Conservation (phyloP, 164 flowering plant genomes). For the Nelumbo lutea region DNA sequence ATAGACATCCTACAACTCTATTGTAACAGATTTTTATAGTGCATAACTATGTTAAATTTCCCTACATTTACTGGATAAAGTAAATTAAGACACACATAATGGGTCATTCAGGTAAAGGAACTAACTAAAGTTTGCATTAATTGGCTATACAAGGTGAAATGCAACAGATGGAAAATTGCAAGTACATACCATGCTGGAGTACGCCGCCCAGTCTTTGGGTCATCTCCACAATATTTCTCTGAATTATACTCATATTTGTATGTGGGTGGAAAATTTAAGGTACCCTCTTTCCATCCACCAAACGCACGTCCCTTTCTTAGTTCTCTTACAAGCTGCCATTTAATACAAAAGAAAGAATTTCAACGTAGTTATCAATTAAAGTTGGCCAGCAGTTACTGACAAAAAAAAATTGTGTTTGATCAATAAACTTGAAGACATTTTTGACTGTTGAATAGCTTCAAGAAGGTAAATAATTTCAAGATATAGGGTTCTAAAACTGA, state of each 20-base stretch:
- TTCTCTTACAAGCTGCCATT: slow-evolving; percentile 60
- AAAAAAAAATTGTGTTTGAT: no score
- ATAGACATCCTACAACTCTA: no score
- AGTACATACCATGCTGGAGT: slow-evolving; percentile 85
- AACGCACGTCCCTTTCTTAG: slow-evolving; percentile 75
- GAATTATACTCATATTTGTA: slow-evolving; percentile 84
- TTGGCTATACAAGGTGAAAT: not conserved
- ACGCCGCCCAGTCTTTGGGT: slow-evolving; percentile 78
- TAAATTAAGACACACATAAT: no score
- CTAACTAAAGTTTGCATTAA: no score
- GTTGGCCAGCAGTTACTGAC: not conserved
- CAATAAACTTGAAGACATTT: no score
- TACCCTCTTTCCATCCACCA: slow-evolving; percentile 95
- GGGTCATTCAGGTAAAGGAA: no score
- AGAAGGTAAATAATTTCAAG: not conserved
- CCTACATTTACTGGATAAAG: no score
- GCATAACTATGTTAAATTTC: no score
- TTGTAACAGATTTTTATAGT: no score
- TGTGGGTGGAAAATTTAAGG: slow-evolving; percentile 77
- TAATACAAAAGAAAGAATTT: not conserved
- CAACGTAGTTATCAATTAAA: slow-evolving; percentile 4
- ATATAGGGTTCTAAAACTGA: not conserved
- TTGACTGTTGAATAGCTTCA: no score
- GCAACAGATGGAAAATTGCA: not conserved
- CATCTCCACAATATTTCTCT: slow-evolving; percentile 62